Base-by-base conservation (phyloP, 805 yeast genomes). In the Lachancea meyersii region DNA sequence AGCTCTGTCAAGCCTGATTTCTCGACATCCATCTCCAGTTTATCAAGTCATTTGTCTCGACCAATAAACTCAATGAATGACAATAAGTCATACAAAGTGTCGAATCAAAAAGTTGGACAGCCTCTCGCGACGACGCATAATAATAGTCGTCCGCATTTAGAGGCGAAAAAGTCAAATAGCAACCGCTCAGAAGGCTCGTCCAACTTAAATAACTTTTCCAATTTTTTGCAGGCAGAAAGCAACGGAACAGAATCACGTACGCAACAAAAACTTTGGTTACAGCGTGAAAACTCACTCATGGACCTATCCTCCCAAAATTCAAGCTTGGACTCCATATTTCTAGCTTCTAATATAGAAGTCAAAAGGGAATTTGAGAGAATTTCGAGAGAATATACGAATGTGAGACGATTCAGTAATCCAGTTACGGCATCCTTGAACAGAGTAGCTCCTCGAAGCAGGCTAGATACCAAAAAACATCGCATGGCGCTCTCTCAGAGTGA, bases 241-340 rank as follows among this genome's bases (percentile, higher is more conserved):
- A 47, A 60, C 1, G 61, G 63, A 0, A 58, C 67, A 22, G 85
- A 80, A 47, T 79, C 86, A 1, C 71, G 95, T 64, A 85, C 95
- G 0, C 95, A 86, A 56, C 93, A 84, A 56, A 75, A 80, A 48
- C 70, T 87, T 40, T 86, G 95, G 95, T 66, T 86, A 26, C 95
- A 84, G 59, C 69, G 91, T 49, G 91, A 84, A 50, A 81, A 77
- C 52, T 78, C 86, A 2, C 65, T 82, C 32, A 66, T 81, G 64
- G 89, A 82, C 57, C 61, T 80, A 6, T 56, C 52, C 31, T 44
- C 60, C 8, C 40, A 67, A 53, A 40, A 63, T 52, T 43, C 50
- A 21, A 51, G 44, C 23, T 41, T 53, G 7, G 60, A 52, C 32
- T 43, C 60, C 1, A 50, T 59, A 5, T 57, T 69, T 27, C 64